A percentile compares a stretch with the other conserved stretches of the same genome.
These are phyloP conservation scores for Hirsutella thompsonii DNA, from an alignment of 2,329 filamentous ascomycete genomes.

Conservation along the genomic window DNA sequence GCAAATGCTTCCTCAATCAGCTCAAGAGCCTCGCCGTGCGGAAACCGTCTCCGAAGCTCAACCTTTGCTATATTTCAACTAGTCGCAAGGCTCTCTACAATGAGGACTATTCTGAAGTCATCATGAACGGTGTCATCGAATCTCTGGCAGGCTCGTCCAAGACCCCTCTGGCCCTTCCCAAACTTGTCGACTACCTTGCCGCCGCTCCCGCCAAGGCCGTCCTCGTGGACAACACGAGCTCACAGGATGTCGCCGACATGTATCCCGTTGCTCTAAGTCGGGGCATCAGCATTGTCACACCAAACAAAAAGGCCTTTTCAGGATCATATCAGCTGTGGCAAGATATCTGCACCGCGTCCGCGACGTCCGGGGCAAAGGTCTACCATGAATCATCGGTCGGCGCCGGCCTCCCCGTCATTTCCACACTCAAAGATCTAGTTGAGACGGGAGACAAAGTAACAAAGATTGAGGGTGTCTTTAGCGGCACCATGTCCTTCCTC, in stretches of 20 bases:
- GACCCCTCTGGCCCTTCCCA: slow-evolving; percentile 51
- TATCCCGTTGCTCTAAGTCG: slow-evolving; percentile 73
- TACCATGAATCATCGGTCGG: slow-evolving; percentile 95
- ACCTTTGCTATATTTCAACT: slow-evolving; percentile 73
- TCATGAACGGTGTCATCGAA: slow-evolving; percentile 46
- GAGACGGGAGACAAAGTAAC: slow-evolving; percentile 85
- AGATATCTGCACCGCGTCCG: slow-evolving; percentile 67
- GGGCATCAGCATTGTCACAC: slow-evolving; percentile 85
- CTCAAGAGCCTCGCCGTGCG: slow-evolving; percentile 55
- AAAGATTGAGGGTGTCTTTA: slow-evolving; percentile 94
- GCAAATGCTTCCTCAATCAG: slow-evolving; percentile 80
- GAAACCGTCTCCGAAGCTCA: slow-evolving; percentile 56
- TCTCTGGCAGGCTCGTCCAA: slow-evolving; percentile 51
- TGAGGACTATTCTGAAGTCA: slow-evolving; percentile 55
- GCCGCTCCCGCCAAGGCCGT: slow-evolving; percentile 67
- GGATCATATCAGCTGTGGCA: slow-evolving; percentile 71
- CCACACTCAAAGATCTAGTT: slow-evolving; percentile 85
- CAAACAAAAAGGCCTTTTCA: slow-evolving; percentile 98
- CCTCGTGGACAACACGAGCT: slow-evolving; percentile 92
- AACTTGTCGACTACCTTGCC: slow-evolving; percentile 67
- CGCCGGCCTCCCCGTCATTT: slow-evolving; percentile 85
- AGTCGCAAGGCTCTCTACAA: slow-evolving; percentile 73
- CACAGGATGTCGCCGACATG: slow-evolving; percentile 66
- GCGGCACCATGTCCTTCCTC: slow-evolving; percentile 92
- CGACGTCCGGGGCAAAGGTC: slow-evolving; percentile 60